A percentile compares a stretch with the other conserved stretches of the same genome.
Evolutionary conservation across 129 eudicot genomes (phyloP).

Genomic region (Artemisia argyi): DNA sequence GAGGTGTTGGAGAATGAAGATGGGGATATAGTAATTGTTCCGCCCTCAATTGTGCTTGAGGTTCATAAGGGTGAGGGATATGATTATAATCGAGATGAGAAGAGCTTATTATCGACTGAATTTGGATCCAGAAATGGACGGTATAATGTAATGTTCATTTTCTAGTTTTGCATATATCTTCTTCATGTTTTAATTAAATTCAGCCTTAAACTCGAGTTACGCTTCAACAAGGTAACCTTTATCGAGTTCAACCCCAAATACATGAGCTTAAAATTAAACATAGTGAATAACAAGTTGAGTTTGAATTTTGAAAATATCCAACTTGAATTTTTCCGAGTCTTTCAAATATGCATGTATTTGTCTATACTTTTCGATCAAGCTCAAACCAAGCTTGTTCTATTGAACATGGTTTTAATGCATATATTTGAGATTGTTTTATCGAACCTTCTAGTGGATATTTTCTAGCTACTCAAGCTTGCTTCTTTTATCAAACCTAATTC

Average conservation of each 20-base stretch:
- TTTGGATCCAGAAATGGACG: constrained; percentile 64
- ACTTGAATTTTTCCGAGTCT: neutral
- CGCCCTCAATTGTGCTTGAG: constrained; percentile 49
- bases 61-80: constrained; percentile 16
- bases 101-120: constrained; percentile 24
- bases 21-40: constrained; percentile 36
- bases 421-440: neutral
- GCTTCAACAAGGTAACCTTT: neutral
- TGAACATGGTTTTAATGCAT: neutral
- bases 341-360: neutral
- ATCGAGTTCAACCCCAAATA: constrained; percentile 2
- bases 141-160: constrained; percentile 77
- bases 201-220: neutral
- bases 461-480: too few species aligned
- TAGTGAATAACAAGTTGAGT: neutral
- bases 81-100: constrained; percentile 30
- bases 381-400: neutral
- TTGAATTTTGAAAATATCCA: neutral
- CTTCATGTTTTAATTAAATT: neutral
- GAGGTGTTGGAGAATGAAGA: constrained; percentile 49
- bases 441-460: neutral
- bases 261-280: neutral
- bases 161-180: constrained; percentile 15
- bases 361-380: neutral
- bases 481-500: neutral